phyloP scores from a whole-genome alignment of 1,139 yeast species.

The Yamadazyma kanchanaburiensis region DNA sequence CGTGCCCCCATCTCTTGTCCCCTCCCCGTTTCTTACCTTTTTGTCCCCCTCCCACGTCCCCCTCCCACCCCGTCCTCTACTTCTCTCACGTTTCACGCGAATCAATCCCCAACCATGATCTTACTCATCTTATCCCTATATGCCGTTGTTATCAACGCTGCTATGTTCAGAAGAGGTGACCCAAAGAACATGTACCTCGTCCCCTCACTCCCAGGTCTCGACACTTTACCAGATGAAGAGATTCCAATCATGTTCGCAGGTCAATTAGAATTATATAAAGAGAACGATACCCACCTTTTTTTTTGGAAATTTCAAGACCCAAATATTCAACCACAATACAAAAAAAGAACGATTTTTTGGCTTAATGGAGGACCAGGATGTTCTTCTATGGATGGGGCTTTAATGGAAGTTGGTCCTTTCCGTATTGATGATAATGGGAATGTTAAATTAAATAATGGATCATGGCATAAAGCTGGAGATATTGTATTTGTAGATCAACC shows the following conservation, averaged over 20 bases:
- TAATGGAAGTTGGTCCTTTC: conserved; percentile 90
- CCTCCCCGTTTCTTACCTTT: too few relatives aligned
- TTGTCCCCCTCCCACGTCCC: too few relatives aligned
- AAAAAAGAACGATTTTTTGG: conserved; percentile 66
- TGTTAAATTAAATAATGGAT: conserved; percentile 60
- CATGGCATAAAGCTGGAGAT: conserved; percentile 84
- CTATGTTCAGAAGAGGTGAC: conserved; percentile 2
- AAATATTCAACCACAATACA: conserved; percentile 27
- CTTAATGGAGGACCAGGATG: conserved; percentile 98
- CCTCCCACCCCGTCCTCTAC: too few relatives aligned
- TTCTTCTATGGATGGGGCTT: conserved; percentile 95
- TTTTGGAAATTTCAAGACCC: conserved; percentile 68
- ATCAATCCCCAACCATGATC: too few relatives aligned
- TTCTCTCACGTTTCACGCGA: too few relatives aligned
- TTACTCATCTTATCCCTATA: too few relatives aligned
- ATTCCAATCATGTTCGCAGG: conserved; percentile 68
- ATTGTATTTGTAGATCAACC: conserved; percentile 92
- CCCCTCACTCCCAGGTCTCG: conserved; percentile 40
- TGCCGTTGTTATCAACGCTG: too few relatives aligned
- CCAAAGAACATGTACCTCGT: conserved; percentile 23
- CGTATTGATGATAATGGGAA: conserved; percentile 49
- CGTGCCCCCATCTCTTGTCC: too few relatives aligned
- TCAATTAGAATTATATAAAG: conserved; percentile 55
- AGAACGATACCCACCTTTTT: conserved; percentile 61
- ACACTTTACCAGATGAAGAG: conserved; percentile 27